Conservation (phyloP, 2,329 filamentous ascomycete genomes). For the Diaporthe sp. region DNA sequence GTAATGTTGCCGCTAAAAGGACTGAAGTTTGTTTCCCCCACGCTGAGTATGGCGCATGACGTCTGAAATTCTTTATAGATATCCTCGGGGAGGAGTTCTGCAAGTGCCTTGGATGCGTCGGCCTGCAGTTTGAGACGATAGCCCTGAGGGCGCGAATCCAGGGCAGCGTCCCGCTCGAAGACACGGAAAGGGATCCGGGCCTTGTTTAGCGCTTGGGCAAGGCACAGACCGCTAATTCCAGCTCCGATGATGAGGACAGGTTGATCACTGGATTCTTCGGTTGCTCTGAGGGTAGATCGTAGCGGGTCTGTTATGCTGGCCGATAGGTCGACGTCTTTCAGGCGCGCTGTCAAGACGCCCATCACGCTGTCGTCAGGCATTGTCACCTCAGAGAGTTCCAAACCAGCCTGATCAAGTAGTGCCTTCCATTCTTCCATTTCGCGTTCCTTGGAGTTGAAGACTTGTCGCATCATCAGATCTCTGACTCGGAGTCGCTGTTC, state of each 20-base stretch:
- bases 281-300: background rate
- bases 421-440: slow-evolving; percentile 27
- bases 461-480: slow-evolving; percentile 26
- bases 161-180: slow-evolving; percentile 22
- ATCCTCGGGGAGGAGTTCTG: background rate
- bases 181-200: slow-evolving; percentile 15
- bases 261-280: background rate
- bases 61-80: background rate
- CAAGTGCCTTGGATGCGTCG: slow-evolving; percentile 4
- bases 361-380: slow-evolving; percentile 16
- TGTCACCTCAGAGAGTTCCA: background rate
- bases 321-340: background rate
- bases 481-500: slow-evolving; percentile 19
- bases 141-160: slow-evolving; percentile 19
- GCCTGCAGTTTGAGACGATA: slow-evolving; percentile 19
- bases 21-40: slow-evolving; percentile 12
- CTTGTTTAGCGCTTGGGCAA: slow-evolving; percentile 20
- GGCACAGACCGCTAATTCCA: slow-evolving; percentile 12
- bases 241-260: slow-evolving; percentile 16
- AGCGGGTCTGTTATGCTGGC: background rate
- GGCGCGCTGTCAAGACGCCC: slow-evolving; percentile 4
- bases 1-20: background rate
- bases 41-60: background rate
- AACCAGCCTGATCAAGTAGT: background rate
- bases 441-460: slow-evolving; percentile 15